Base-by-base conservation (phyloP, 805 yeast genomes). In the Scheffersomyces spartinae region DNA sequence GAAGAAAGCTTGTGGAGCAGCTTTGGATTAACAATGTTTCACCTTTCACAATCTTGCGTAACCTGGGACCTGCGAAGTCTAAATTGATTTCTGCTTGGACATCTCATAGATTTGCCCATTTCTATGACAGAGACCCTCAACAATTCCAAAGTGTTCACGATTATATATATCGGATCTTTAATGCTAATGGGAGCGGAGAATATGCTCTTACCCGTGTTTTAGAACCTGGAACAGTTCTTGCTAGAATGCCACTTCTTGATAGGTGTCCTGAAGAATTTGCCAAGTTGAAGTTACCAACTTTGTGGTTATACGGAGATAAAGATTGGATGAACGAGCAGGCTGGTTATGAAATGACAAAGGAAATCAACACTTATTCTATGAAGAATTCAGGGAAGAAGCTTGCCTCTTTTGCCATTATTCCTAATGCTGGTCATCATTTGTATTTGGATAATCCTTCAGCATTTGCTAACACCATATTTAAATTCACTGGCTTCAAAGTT, bases 301-400 rank as follows among this genome's bases (percentile, higher is more conserved):
- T 72, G 16, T 72, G 79, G 75, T 33, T 74, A 13, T 75, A 75
- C 38, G 84, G 84, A 7, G 81, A 74, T 31, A 52, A 48, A 19
- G 84, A 75, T 44, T 75, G 84, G 84, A 75, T 75, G 83, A 68
- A 69, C 32, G 67, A 60, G 27, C 61, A 57, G 23, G 79, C 76
- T 8, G 84, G 84, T 3, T 43, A 53, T 20, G 52, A 61, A 19
- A 53, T 58, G 27, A 61, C 55, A 9, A 42, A 52, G 8, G 53
- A 48, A 24, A 46, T 48, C 19, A 48, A 48, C 30, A 19, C n/a
- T n/a, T n/a, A n/a, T n/a, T n/a, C n/a, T 0, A 34, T 49, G 15
- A 33, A 42, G 48, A 47, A 23, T 47, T 60, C 24, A 47, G 49
- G 31, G 17, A 37, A 28, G 18, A 30, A 40, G 6, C 32, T 47